Conservation (phyloP, 352 stramenopile species). For the Ophiocytium majus region DNA sequence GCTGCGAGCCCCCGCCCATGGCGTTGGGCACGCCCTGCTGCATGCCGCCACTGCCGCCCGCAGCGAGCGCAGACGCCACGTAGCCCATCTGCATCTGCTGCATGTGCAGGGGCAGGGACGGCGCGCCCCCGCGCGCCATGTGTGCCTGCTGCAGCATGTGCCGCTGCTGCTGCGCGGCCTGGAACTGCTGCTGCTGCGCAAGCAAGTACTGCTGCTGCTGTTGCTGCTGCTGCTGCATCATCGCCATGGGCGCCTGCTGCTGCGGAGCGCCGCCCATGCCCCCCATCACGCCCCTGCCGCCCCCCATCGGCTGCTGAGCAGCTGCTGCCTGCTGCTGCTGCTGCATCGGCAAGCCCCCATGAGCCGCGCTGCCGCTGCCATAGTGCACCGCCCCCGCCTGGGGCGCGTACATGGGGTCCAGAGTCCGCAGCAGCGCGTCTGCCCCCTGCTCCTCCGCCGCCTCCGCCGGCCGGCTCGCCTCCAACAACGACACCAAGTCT, state of each 20-base stretch:
- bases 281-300: not conserved
- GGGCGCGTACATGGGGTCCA: not conserved
- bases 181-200: constrained; percentile 9
- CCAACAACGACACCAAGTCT: not conserved
- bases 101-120: not conserved
- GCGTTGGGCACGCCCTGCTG: not conserved
- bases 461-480: not conserved
- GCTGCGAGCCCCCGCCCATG: not conserved
- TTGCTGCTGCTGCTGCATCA: constrained; percentile 4
- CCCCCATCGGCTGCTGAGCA: not conserved
- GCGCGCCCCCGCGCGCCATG: not conserved
- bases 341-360: not conserved
- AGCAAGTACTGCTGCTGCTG: not conserved
- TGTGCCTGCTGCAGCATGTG: not conserved
- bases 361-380: not conserved
- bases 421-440: not conserved
- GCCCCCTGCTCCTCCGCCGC: not conserved
- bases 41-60: not conserved
- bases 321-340: not conserved
- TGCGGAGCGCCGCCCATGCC: not conserved
- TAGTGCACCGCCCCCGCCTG: not conserved
- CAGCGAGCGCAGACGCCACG: not conserved
- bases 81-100: not conserved
- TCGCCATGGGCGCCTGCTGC: not conserved
- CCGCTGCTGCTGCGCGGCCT: not conserved